Conservation (phyloP, 345 rosid species). For the Melaleuca alternifolia region DNA sequence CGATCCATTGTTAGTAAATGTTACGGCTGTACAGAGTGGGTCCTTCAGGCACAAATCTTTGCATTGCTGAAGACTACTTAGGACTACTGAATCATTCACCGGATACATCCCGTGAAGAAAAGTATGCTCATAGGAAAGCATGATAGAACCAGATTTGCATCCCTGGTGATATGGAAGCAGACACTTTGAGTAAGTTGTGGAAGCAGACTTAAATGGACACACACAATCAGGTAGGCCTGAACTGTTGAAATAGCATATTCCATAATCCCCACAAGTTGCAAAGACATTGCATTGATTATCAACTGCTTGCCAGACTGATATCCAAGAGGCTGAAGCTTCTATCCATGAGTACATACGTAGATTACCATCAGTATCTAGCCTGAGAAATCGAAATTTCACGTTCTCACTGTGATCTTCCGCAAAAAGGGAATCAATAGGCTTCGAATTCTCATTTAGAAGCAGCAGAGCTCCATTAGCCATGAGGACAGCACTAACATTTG, state of each 20-base stretch:
- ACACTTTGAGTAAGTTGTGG: constrained; percentile 29
- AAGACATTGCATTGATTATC: constrained; percentile 79
- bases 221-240: constrained; percentile 38
- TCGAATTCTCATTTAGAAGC: constrained; percentile 21
- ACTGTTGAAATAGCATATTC: constrained; percentile 46
- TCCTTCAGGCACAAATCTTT: constrained; percentile 35
- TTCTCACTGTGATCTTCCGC: constrained; percentile 67
- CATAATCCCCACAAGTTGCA: constrained; percentile 62
- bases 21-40: constrained; percentile 44
- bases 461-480: constrained; percentile 50
- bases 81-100: constrained; percentile 29
- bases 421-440: constrained; percentile 45
- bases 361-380: constrained; percentile 74
- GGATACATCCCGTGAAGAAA: constrained; percentile 62
- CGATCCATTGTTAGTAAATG: constrained; percentile 46
- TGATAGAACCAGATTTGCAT: constrained; percentile 26
- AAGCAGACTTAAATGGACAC: constrained; percentile 32
- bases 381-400: constrained; percentile 50
- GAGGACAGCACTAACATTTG: constrained; percentile 46
- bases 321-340: constrained; percentile 39
- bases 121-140: constrained; percentile 38
- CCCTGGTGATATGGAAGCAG: constrained; percentile 32
- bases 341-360: constrained; percentile 72
- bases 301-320: constrained; percentile 82
- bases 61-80: constrained; percentile 39